phyloP scores from a whole-genome alignment of 2,329 filamentous ascomycete species.

The Trichoderma gracile region DNA sequence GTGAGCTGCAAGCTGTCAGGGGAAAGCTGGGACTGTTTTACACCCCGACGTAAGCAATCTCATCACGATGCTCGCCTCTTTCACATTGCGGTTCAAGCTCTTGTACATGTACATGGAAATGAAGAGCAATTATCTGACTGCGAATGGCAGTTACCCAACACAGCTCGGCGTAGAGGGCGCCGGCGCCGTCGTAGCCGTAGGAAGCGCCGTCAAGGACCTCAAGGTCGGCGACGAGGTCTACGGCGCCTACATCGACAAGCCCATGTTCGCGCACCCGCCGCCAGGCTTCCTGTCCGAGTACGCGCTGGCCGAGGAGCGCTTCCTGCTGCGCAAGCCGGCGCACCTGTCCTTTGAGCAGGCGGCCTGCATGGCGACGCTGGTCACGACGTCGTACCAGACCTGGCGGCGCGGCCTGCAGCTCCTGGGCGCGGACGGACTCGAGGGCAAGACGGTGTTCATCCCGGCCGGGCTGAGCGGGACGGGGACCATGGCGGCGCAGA shows the following conservation, averaged over 20 bases:
- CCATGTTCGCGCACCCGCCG: conserved; percentile 34
- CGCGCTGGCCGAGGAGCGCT: conserved; percentile 38
- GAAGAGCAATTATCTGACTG: conserved; percentile 20
- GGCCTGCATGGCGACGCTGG: conserved; percentile 40
- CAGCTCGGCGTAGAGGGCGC: conserved; percentile 37
- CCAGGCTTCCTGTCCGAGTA: conserved; percentile 46
- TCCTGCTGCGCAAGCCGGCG: conserved; percentile 40
- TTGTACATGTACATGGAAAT: background rate
- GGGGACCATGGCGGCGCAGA: conserved; percentile 49
- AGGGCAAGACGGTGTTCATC: conserved; percentile 54
- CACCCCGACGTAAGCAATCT: background rate
- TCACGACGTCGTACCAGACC: conserved; percentile 48
- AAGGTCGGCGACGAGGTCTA: conserved; percentile 44
- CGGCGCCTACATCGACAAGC: conserved; percentile 42
- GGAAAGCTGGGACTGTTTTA: conserved; percentile 3
- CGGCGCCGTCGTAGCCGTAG: conserved; percentile 39
- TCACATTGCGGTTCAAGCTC: background rate
- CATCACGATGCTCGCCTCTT: background rate
- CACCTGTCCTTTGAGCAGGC: conserved; percentile 40
- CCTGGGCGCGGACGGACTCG: conserved; percentile 42
- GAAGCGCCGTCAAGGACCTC: conserved; percentile 33
- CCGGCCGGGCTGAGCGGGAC: conserved; percentile 52
- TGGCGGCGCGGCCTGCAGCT: conserved; percentile 44
- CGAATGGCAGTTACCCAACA: conserved; percentile 30
- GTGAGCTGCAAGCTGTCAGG: conserved; percentile 37